These are phyloP conservation scores for Ilyonectria robusta DNA, from an alignment of 2,329 filamentous ascomycete species.

Conservation along the genomic window DNA sequence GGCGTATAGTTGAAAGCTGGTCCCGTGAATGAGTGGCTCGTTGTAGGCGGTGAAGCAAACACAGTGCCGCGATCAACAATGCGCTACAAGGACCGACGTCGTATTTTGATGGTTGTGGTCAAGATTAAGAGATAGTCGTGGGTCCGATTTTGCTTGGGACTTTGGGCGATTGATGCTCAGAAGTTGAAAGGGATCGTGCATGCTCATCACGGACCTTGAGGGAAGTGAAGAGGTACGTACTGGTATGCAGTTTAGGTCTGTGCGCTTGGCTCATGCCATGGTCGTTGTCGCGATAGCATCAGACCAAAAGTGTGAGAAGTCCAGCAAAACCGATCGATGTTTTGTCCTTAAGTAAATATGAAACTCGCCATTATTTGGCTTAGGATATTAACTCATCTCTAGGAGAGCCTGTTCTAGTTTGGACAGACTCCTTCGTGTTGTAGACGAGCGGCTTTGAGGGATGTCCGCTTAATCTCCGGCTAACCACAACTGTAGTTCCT, in stretches of 20 bases:
- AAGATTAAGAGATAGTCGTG: background rate
- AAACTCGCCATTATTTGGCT: background rate
- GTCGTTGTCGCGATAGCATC: background rate
- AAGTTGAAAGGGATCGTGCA: background rate
- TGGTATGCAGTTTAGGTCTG: background rate
- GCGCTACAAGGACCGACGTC: too few species aligned
- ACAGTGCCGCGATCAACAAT: background rate
- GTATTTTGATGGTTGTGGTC: background rate
- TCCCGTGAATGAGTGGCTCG: background rate
- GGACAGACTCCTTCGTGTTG: too few species aligned
- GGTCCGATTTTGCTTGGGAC: background rate
- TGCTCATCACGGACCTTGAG: background rate
- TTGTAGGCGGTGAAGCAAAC: background rate
- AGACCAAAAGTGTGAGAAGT: background rate
- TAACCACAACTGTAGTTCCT: conserved; percentile 30
- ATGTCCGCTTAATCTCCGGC: conserved; percentile 44
- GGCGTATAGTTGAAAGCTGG: background rate
- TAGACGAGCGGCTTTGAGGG: background rate
- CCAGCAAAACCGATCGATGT: background rate
- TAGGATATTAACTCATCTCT: background rate
- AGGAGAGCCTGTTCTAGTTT: background rate
- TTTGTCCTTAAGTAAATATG: background rate
- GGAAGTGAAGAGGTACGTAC: background rate
- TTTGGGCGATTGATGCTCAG: background rate
- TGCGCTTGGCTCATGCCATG: background rate